Conservation (phyloP, 148 eudicot genomes). For the Chenopodium berlandieri region DNA sequence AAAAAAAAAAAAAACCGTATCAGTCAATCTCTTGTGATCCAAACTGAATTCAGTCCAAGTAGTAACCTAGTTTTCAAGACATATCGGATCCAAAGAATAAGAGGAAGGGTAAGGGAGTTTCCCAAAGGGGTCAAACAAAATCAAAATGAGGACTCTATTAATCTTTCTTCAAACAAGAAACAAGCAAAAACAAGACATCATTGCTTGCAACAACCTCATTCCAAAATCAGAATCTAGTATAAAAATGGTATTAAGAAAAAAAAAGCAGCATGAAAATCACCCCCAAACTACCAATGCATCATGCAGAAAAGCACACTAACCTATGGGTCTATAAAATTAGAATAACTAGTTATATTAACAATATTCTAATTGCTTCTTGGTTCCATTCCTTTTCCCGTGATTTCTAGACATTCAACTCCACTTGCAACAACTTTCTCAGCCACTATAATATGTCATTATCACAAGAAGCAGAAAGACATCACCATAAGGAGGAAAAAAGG, state of each 20-base stretch:
- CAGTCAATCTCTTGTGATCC: too few relatives aligned
- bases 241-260: neutral
- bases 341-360: slow-evolving; percentile 10
- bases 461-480: neutral
- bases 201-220: neutral
- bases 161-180: neutral
- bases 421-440: neutral
- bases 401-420: neutral
- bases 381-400: neutral
- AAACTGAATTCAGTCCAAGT: too few relatives aligned
- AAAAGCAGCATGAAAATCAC: slow-evolving; percentile 15
- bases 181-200: neutral
- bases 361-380: slow-evolving; percentile 11
- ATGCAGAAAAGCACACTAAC: slow-evolving; percentile 4
- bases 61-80: too few relatives aligned
- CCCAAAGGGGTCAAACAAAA: neutral
- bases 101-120: neutral
- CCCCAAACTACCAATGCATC: slow-evolving; percentile 12
- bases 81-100: too few relatives aligned
- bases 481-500: neutral
- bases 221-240: neutral
- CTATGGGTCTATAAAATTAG: slow-evolving; percentile 1
- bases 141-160: neutral
- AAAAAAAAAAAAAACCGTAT: too few relatives aligned
- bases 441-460: slow-evolving; percentile 19